Evolutionary conservation across 208 protist genomes (phyloP).

Genomic region (Histomonas meleagridis): DNA sequence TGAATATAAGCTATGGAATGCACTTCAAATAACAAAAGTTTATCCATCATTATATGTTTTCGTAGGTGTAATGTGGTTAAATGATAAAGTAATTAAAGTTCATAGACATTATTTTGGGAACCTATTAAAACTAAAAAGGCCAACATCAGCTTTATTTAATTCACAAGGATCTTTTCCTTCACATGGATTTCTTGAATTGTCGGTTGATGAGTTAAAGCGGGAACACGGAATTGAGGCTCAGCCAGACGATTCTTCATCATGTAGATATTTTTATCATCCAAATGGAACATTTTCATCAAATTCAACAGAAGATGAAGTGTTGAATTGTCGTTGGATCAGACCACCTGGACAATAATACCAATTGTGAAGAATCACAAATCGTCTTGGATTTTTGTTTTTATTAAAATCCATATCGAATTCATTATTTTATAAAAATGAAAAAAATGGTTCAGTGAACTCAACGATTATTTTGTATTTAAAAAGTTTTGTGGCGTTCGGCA

Average conservation of each 20-base stretch:
- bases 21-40: not conserved
- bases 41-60: not conserved
- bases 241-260: not conserved
- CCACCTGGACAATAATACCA: no score
- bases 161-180: not conserved
- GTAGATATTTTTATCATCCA: not conserved
- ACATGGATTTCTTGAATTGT: not conserved
- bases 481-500: no score
- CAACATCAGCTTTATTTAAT: not conserved
- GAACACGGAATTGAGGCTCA: no score
- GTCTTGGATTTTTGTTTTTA: no score
- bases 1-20: conserved; percentile 31
- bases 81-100: not conserved
- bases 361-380: no score
- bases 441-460: no score
- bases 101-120: not conserved
- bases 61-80: not conserved
- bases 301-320: not conserved
- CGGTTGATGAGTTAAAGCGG: no score
- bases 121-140: not conserved
- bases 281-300: not conserved
- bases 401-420: no score
- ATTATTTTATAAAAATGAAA: no score
- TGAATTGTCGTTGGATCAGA: not conserved
- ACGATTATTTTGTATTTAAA: no score